A percentile compares a stretch with the other conserved stretches of the same genome.
phyloP scores from a whole-genome alignment of 2,329 filamentous ascomycete genomes.

The Curvularia lunata region DNA sequence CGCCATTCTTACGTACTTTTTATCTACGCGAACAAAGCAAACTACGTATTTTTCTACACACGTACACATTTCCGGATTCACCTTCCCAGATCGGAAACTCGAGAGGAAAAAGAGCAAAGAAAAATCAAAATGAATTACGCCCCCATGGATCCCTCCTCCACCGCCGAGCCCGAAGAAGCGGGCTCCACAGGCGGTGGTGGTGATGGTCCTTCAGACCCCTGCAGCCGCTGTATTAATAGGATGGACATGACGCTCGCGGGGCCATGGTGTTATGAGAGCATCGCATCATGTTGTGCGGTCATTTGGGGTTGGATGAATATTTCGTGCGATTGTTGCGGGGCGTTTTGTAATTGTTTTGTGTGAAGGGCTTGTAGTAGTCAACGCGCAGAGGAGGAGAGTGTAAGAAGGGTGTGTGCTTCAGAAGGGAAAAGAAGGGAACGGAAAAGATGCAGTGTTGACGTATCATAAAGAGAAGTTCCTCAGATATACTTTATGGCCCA shows the following conservation, averaged over 20 bases:
- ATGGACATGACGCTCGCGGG: constrained; percentile 16
- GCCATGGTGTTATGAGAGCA: constrained; percentile 9
- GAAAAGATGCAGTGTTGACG: no score
- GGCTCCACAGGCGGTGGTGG: background rate
- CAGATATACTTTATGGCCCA: no score
- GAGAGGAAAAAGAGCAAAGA: background rate
- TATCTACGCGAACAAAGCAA: no score
- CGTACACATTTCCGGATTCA: no score
- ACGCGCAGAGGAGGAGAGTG: no score
- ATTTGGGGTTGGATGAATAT: constrained; percentile 2
- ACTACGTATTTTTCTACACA: no score
- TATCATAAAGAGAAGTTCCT: no score
- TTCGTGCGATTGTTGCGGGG: background rate
- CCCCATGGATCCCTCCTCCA: constrained; percentile 4
- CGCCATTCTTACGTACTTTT: no score
- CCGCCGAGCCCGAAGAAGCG: constrained; percentile 11
- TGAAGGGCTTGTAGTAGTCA: background rate
- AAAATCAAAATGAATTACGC: constrained; percentile 25
- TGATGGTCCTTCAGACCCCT: background rate
- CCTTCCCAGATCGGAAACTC: no score
- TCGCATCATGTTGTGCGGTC: constrained; percentile 9
- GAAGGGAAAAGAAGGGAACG: no score
- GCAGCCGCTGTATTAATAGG: constrained; percentile 11
- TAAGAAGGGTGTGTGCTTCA: no score
- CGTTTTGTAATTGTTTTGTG: constrained; percentile 2